A percentile compares a stretch with the other conserved stretches of the same genome.
phyloP scores from a whole-genome alignment of 2,329 filamentous ascomycete genomes.

The Ophiocordyceps unilateralis region DNA sequence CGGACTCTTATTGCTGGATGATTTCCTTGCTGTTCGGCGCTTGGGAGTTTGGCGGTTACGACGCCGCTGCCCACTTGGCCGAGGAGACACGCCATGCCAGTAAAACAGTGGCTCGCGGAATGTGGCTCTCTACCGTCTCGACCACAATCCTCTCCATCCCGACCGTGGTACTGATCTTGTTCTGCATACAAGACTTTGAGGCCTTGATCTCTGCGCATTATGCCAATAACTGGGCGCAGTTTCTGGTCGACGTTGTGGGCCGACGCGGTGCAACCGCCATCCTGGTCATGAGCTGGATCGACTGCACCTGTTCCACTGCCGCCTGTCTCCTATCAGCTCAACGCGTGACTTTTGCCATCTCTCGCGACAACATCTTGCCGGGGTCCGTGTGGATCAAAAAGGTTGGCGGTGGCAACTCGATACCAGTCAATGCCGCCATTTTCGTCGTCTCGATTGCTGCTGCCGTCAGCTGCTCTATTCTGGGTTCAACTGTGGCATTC shows the following conservation, averaged over 20 bases:
- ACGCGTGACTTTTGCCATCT: slow-evolving; percentile 2
- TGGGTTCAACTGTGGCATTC: slow-evolving; percentile 1
- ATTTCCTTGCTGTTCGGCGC: slow-evolving; percentile 1
- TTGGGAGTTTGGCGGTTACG: slow-evolving; percentile 2
- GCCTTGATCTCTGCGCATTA: slow-evolving; percentile 1
- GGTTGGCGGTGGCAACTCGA: not conserved
- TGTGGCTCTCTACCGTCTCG: slow-evolving; percentile 1
- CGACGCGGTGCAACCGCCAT: slow-evolving; percentile 1
- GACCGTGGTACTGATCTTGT: slow-evolving; percentile 1
- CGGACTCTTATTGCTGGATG: not conserved
- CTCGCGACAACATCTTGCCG: slow-evolving; percentile 2
- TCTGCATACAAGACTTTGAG: slow-evolving; percentile 3
- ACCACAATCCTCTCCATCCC: slow-evolving; percentile 1
- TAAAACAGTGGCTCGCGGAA: slow-evolving; percentile 1
- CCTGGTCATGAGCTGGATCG: slow-evolving; percentile 2
- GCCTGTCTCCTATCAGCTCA: slow-evolving; percentile 1
- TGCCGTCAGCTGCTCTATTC: slow-evolving; percentile 1
- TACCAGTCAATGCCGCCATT: slow-evolving; percentile 1
- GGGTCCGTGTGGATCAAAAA: not conserved
- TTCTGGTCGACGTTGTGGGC: slow-evolving; percentile 1
- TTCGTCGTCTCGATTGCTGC: not conserved
- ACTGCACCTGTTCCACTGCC: slow-evolving; percentile 2
- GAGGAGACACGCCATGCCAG: slow-evolving; percentile 2
- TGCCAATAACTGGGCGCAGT: slow-evolving; percentile 3
- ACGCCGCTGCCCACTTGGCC: slow-evolving; percentile 2